Evolutionary conservation across 2,329 filamentous ascomycete genomes (phyloP), one percentile per base, ranked within the genome.

Genomic region (Podosphaera fusca): DNA sequence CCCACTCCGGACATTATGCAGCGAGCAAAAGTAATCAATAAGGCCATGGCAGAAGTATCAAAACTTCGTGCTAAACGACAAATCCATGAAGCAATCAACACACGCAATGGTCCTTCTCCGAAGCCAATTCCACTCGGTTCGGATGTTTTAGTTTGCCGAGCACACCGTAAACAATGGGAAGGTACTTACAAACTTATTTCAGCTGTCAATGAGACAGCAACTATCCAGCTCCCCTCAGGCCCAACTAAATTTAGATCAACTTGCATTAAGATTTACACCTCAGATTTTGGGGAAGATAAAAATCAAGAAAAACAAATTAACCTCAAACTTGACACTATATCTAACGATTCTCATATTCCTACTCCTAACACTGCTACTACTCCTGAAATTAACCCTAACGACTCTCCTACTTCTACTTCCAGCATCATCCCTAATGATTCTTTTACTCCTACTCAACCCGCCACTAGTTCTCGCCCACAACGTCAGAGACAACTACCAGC

Each of bases 11-110:
- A 42, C 1, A 46, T 56, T 34, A 40, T 8, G 6, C 50, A 56
- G 33, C 4, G 56, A 30, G 50, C 58, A 38, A 46, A 33, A 8
- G 50, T 56, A 8, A 35, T 58, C 9, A 56, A 56, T 31, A 60
- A 59, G 30, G 57, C 56, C 12, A 59, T 58, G 50, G 52, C 45
- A 9, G 57, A 60, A 49, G 36, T 60, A n/a, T n/a, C 46, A 6
- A 60, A 58, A 30, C 30, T 58, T 10, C 55, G 38, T 9, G 49
- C 51, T 8, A 34, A 53, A n/a, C 29, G 50, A 30, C 29, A 60
- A 30, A n/a, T 58, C 30, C 7, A 49, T 5, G 55, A 58, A 30
- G 56, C 55, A 2, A 12, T 60, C 0, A 49, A 49, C 47, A 56
- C 31, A 12, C 2, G 51, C 1, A 60, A 60, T 46, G 49, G 57